Conservation (phyloP, 345 rosid genomes). For the Gossypium arboreum region DNA sequence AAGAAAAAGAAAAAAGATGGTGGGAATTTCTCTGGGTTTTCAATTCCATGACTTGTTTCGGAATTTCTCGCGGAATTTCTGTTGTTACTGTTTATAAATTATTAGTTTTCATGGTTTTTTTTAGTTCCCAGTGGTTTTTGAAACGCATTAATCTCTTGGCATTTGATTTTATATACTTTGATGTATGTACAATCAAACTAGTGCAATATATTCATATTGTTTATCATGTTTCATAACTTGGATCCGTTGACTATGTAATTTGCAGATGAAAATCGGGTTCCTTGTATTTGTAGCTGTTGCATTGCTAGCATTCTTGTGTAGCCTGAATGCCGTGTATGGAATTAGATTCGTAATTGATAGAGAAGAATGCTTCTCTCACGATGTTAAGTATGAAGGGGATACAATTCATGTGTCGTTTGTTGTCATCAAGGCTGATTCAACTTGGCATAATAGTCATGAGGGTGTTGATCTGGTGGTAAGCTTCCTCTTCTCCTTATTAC, state of each 20-base stretch:
- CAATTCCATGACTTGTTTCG: neutral
- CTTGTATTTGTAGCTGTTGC: slow-evolving; percentile 19
- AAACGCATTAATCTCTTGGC: neutral
- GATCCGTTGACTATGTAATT: neutral
- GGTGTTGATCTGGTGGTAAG: slow-evolving; percentile 70
- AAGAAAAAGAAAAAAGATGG: neutral
- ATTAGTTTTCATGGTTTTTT: neutral
- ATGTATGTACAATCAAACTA: neutral
- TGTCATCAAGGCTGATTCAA: slow-evolving; percentile 46
- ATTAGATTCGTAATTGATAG: slow-evolving; percentile 58
- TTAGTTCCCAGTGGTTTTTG: neutral
- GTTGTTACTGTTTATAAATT: neutral
- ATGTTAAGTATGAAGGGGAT: slow-evolving; percentile 62
- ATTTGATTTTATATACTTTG: neutral
- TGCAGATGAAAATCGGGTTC: slow-evolving; percentile 38
- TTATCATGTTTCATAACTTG: neutral
- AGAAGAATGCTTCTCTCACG: slow-evolving; percentile 65
- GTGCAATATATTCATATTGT: neutral
- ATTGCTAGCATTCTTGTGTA: slow-evolving; percentile 33
- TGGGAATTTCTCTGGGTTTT: neutral
- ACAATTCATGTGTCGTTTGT: slow-evolving; percentile 60
- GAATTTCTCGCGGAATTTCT: no score
- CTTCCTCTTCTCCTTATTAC: neutral
- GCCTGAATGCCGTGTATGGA: slow-evolving; percentile 33
- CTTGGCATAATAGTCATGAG: slow-evolving; percentile 52